A percentile compares a stretch with the other conserved stretches of the same genome.
These are phyloP conservation scores for Trichomonascaceae sp. DNA, from an alignment of 1,139 yeast species.

Conservation along the genomic window DNA sequence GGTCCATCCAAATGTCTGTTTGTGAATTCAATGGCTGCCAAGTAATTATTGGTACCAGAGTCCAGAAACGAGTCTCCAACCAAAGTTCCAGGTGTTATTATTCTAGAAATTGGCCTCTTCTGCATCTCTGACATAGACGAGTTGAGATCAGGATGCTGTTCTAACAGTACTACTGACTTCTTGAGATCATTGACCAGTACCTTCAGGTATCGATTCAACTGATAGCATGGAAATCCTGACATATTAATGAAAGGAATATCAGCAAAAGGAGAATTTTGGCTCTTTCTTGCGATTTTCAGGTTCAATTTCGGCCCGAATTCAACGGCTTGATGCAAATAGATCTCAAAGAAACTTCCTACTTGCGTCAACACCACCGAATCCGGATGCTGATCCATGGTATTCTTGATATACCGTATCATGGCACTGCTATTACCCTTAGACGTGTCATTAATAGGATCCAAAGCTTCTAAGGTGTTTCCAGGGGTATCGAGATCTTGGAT, in stretches of 20 bases:
- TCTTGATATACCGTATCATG: slow-evolving; percentile 27
- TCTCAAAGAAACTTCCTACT: slow-evolving; percentile 82
- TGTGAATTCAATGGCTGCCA: slow-evolving; percentile 46
- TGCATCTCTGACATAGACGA: slow-evolving; percentile 15
- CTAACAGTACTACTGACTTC: slow-evolving; percentile 72
- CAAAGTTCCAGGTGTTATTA: slow-evolving; percentile 89
- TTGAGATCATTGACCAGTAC: slow-evolving; percentile 64
- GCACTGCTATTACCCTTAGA: slow-evolving; percentile 1
- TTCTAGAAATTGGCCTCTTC: slow-evolving; percentile 62
- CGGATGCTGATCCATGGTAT: slow-evolving; percentile 46
- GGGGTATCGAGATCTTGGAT: slow-evolving; percentile 2
- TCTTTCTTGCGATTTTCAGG: slow-evolving; percentile 45
- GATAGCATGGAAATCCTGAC: slow-evolving; percentile 84
- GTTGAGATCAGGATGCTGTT: slow-evolving; percentile 41
- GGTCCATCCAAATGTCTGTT: slow-evolving; percentile 15
- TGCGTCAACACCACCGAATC: slow-evolving; percentile 78
- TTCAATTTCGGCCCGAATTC: slow-evolving; percentile 66
- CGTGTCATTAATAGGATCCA: neutral
- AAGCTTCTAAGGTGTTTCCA: neutral
- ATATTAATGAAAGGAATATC: slow-evolving; percentile 57
- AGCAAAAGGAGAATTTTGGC: slow-evolving; percentile 21
- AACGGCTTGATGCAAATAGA: slow-evolving; percentile 84
- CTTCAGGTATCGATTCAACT: slow-evolving; percentile 66
- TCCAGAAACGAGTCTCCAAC: slow-evolving; percentile 82
- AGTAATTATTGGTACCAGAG: slow-evolving; percentile 61